Evolutionary conservation across 2,329 filamentous ascomycete species (phyloP).

Genomic region (Pyrenochaeta sp.): DNA sequence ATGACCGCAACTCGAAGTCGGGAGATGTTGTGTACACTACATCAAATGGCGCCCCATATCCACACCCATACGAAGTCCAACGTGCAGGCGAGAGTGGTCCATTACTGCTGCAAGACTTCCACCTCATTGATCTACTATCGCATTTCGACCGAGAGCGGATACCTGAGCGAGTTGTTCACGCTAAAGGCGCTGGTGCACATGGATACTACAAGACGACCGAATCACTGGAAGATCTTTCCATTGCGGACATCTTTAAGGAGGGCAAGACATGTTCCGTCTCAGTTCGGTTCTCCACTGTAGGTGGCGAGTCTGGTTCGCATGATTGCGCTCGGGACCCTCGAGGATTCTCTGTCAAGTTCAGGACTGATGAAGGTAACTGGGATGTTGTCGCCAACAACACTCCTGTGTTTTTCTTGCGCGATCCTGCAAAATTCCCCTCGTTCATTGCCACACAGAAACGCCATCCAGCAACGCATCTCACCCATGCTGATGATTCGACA

Average conservation of each 20-base stretch:
- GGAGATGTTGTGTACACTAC: conserved; percentile 63
- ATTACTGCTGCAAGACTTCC: conserved; percentile 63
- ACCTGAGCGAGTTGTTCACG: conserved; percentile 61
- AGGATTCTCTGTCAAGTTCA: conserved; percentile 77
- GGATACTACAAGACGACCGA: conserved; percentile 59
- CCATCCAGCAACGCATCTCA: conserved; percentile 74
- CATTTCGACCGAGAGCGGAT: conserved; percentile 62
- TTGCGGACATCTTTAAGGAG: conserved; percentile 61
- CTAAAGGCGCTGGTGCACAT: conserved; percentile 60
- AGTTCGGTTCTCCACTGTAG: conserved; percentile 77
- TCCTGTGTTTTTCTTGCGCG: conserved; percentile 78
- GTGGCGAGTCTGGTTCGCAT: conserved; percentile 75
- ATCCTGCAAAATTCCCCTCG: conserved; percentile 71
- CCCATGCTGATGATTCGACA: conserved; percentile 69
- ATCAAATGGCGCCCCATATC: conserved; percentile 64
- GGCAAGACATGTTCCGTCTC: conserved; percentile 75
- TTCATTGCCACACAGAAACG: conserved; percentile 80
- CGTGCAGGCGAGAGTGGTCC: conserved; percentile 66
- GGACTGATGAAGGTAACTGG: conserved; percentile 77
- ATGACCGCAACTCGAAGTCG: conserved; percentile 55
- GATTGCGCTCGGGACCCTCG: conserved; percentile 77
- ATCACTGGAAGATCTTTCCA: conserved; percentile 55
- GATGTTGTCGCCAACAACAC: conserved; percentile 78
- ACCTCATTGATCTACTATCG: conserved; percentile 59
- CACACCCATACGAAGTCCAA: conserved; percentile 67